Conservation (phyloP, 176 grass and related monocot genomes). For the Oryza glumipatula region DNA sequence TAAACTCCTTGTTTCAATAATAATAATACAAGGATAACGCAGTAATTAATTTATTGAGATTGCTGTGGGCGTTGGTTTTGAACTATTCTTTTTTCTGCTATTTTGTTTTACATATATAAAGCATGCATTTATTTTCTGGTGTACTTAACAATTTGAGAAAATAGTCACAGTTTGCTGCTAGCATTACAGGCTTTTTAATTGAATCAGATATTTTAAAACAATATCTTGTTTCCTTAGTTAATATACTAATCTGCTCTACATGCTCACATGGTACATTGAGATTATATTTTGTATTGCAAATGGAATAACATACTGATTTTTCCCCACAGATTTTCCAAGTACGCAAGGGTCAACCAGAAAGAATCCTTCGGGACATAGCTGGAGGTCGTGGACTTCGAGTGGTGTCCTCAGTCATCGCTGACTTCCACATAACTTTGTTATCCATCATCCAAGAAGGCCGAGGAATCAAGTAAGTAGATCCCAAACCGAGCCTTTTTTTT, state of each 20-base stretch:
- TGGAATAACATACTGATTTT: slow-evolving; percentile 29
- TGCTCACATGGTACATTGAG: slow-evolving; percentile 26
- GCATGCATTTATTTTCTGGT: not conserved
- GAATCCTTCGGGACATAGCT: slow-evolving; percentile 72
- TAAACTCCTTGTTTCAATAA: not conserved
- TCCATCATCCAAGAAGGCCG: slow-evolving; percentile 65
- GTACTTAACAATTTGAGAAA: not conserved
- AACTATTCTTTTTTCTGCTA: not conserved
- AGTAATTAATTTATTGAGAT: not conserved
- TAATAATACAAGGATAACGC: not conserved
- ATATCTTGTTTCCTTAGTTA: slow-evolving; percentile 18
- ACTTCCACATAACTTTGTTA: slow-evolving; percentile 80
- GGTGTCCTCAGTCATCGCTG: slow-evolving; percentile 44
- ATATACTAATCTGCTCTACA: slow-evolving; percentile 22
- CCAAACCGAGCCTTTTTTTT: slow-evolving; percentile 12
- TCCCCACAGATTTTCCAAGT: slow-evolving; percentile 68
- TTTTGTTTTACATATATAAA: slow-evolving; percentile 6
- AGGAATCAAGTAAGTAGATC: slow-evolving; percentile 58
- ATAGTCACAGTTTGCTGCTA: slow-evolving; percentile 13
- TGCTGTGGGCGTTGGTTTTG: not conserved
- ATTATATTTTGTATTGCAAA: slow-evolving; percentile 20
- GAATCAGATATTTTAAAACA: not conserved
- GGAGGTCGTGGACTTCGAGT: slow-evolving; percentile 58
- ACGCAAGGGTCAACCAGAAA: slow-evolving; percentile 76
- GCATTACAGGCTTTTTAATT: slow-evolving; percentile 17